Conservation (phyloP, 208 protist genomes). For the Wallacemonas sp. region DNA sequence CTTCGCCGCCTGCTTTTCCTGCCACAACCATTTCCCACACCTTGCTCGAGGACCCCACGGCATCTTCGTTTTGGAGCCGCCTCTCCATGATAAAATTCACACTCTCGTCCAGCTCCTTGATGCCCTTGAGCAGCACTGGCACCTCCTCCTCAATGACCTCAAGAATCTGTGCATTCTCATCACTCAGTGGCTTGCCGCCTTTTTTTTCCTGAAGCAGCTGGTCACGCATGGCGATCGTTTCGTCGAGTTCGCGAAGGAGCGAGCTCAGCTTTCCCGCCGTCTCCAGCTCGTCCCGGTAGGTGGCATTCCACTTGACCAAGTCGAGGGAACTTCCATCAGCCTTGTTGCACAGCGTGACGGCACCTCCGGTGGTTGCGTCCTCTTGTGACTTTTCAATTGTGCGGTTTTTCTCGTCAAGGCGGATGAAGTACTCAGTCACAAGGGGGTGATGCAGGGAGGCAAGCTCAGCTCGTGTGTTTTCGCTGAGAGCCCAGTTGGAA, state of each 20-base stretch:
- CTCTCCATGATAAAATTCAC: constrained; percentile 63
- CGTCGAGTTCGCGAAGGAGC: constrained; percentile 54
- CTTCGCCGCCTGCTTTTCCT: constrained; percentile 84
- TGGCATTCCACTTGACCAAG: constrained; percentile 71
- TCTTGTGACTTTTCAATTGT: constrained; percentile 55
- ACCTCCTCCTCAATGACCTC: constrained; percentile 78
- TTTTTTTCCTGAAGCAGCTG: constrained; percentile 25
- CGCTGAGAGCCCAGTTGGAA: constrained; percentile 51
- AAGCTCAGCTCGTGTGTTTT: constrained; percentile 46
- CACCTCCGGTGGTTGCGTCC: constrained; percentile 4
- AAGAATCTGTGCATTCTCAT: constrained; percentile 71
- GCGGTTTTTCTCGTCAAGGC: constrained; percentile 54
- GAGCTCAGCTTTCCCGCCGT: constrained; percentile 41
- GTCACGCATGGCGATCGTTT: constrained; percentile 53
- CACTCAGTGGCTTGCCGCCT: not conserved
- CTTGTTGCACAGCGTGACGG: constrained; percentile 31
- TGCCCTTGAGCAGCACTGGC: constrained; percentile 24
- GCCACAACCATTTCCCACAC: constrained; percentile 63
- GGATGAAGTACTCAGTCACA: constrained; percentile 82
- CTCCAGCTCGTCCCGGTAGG: constrained; percentile 76
- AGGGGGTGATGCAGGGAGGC: constrained; percentile 71
- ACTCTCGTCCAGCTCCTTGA: constrained; percentile 47
- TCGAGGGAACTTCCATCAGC: constrained; percentile 55
- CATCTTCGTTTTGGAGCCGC: constrained; percentile 66
- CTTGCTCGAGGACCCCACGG: constrained; percentile 66